A percentile compares a stretch with the other conserved stretches of the same genome.
Evolutionary conservation across 2,329 filamentous ascomycete species (phyloP).

Genomic region (Dactylonectria macrodidyma): DNA sequence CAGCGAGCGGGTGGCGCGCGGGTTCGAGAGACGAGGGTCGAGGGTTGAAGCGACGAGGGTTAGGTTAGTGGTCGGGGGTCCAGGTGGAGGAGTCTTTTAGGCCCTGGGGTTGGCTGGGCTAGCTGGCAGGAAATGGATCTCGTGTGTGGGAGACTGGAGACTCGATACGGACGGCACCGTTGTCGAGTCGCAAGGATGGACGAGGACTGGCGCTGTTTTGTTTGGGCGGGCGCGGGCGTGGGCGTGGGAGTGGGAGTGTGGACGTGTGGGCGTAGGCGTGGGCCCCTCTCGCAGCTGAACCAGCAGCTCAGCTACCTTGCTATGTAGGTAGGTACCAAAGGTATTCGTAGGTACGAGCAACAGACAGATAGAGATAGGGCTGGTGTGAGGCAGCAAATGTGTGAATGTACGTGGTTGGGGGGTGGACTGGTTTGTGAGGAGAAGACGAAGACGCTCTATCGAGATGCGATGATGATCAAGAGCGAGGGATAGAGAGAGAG

Average conservation of each 20-base stretch:
- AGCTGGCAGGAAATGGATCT: constrained; percentile 42
- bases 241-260: constrained; percentile 14
- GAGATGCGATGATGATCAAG: no score
- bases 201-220: constrained; percentile 36
- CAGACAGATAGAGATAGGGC: constrained; percentile 1
- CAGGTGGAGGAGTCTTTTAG: constrained; percentile 2
- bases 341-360: not conserved
- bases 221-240: constrained; percentile 28
- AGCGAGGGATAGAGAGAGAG: constrained; percentile 6
- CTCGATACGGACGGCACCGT: constrained; percentile 43
- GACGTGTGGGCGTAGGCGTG: not conserved
- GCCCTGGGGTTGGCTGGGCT: constrained; percentile 17
- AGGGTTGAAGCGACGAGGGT: constrained; percentile 29
- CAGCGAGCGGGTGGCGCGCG: constrained; percentile 33
- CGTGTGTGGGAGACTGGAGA: constrained; percentile 34
- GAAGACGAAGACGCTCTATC: constrained; percentile 8
- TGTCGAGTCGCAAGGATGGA: constrained; percentile 33
- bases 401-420: not conserved
- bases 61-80: constrained; percentile 33
- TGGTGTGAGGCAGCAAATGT: not conserved
- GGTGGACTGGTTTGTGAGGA: no score
- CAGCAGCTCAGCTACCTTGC: not conserved
- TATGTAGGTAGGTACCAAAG: no score
- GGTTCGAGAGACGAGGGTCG: constrained; percentile 20
- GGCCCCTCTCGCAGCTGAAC: constrained; percentile 7